These are phyloP conservation scores for Chrysanthemum makinoi DNA, from an alignment of 129 eudicot genomes.

Conservation along the genomic window DNA sequence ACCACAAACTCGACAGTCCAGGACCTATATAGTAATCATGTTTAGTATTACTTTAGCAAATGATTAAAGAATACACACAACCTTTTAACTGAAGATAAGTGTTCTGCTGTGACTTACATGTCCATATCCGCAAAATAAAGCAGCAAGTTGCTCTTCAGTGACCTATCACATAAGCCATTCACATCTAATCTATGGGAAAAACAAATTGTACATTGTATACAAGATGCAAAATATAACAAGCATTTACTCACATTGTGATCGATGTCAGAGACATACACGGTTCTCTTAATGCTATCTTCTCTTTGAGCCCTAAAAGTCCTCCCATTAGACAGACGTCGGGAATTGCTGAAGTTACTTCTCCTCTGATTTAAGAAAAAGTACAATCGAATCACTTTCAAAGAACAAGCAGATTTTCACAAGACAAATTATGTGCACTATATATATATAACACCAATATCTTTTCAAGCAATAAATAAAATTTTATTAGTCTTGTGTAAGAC, in stretches of 20 bases:
- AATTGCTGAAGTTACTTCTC: conserved; percentile 56
- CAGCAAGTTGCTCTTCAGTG: conserved; percentile 97
- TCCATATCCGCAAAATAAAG: conserved; percentile 76
- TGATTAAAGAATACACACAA: neutral
- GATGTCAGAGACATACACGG: conserved; percentile 85
- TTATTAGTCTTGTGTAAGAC: no score
- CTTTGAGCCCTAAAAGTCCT: conserved; percentile 80
- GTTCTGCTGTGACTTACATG: conserved; percentile 52
- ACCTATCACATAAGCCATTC: conserved; percentile 44
- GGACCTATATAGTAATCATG: conserved; percentile 55
- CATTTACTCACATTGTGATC: conserved; percentile 76
- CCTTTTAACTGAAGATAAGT: neutral
- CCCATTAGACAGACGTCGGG: conserved; percentile 57
- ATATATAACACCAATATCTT: no score
- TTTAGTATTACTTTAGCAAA: neutral
- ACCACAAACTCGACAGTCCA: conserved; percentile 97
- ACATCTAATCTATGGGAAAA: conserved; percentile 6
- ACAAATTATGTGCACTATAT: no score
- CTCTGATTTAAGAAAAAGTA: conserved; percentile 45
- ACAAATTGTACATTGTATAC: neutral
- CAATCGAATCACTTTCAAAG: neutral
- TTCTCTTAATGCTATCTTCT: conserved; percentile 93
- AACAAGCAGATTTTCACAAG: no score
- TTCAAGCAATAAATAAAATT: no score
- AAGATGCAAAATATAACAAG: neutral